phyloP scores from a whole-genome alignment of 768 basidiomycete genomes.

The Pleurotus tuoliensis region DNA sequence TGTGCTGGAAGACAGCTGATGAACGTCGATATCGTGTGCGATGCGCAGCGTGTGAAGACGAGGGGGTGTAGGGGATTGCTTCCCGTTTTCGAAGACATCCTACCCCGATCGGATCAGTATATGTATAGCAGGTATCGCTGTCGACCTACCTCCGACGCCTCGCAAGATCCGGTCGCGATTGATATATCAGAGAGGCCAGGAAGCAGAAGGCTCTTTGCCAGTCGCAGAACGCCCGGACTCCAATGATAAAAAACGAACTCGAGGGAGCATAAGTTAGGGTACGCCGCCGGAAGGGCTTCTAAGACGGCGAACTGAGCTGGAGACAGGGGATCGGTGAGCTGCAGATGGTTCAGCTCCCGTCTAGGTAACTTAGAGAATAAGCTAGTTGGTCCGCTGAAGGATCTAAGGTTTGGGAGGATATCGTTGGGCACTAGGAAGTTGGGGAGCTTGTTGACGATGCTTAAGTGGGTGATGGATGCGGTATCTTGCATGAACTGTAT shows the following conservation, averaged over 20 bases:
- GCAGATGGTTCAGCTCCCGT: conserved; percentile 1
- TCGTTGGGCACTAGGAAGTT: conserved; percentile 2
- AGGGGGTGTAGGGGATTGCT: neutral
- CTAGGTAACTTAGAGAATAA: conserved; percentile 7
- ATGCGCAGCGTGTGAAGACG: neutral
- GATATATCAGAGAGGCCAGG: neutral
- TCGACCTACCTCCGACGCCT: neutral
- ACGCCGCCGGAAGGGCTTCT: neutral
- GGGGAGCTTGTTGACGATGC: neutral
- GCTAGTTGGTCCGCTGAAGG: neutral
- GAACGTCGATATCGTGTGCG: neutral
- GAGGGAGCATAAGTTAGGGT: conserved; percentile 4
- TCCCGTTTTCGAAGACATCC: neutral
- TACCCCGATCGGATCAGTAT: neutral
- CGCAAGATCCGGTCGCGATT: neutral
- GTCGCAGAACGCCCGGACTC: neutral
- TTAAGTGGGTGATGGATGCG: neutral
- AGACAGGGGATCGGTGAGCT: neutral
- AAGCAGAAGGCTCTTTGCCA: neutral
- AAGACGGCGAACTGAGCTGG: neutral
- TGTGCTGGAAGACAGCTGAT: neutral
- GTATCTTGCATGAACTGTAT: conserved; percentile 4
- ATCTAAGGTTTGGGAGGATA: conserved; percentile 2
- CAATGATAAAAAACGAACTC: neutral
- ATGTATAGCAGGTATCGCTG: neutral